phyloP scores from a whole-genome alignment of 768 basidiomycete species.

The Tylopilus rubrobrunneus region DNA sequence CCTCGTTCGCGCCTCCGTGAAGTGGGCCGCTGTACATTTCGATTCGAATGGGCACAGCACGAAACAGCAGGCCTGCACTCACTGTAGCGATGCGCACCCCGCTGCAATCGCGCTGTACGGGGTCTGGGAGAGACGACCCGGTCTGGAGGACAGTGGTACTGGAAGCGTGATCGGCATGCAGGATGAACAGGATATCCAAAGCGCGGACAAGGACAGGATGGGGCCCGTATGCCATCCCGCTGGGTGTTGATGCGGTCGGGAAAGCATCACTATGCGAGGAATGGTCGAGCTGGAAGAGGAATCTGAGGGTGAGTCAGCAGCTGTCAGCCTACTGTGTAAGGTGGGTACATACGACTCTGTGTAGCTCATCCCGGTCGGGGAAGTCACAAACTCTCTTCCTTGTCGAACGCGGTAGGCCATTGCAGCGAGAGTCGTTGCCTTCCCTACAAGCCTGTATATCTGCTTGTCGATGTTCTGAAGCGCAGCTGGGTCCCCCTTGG shows the following conservation, averaged over 20 bases:
- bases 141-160: constrained; percentile 86
- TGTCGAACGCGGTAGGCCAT: constrained; percentile 94
- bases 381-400: constrained; percentile 82
- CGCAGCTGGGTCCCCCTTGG: constrained; percentile 58
- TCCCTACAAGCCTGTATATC: constrained; percentile 84
- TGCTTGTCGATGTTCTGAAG: constrained; percentile 88
- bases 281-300: constrained; percentile 90
- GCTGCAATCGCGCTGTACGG: constrained; percentile 86
- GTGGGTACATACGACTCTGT: constrained; percentile 61
- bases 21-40: constrained; percentile 25
- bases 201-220: constrained; percentile 86
- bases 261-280: constrained; percentile 38
- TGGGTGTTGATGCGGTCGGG: constrained; percentile 36
- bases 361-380: constrained; percentile 79
- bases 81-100: constrained; percentile 87
- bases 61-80: constrained; percentile 29
- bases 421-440: constrained; percentile 86
- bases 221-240: constrained; percentile 59
- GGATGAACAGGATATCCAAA: constrained; percentile 80
- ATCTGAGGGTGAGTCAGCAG: constrained; percentile 38
- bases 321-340: not conserved
- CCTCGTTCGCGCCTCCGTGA: constrained; percentile 83
- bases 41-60: not conserved
- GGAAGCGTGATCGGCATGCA: constrained; percentile 88
- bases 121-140: constrained; percentile 85